A percentile compares a stretch with the other conserved stretches of the same genome.
These are phyloP conservation scores for Gardenia jasminoides DNA, from an alignment of 257 asterid genomes.

Conservation along the genomic window DNA sequence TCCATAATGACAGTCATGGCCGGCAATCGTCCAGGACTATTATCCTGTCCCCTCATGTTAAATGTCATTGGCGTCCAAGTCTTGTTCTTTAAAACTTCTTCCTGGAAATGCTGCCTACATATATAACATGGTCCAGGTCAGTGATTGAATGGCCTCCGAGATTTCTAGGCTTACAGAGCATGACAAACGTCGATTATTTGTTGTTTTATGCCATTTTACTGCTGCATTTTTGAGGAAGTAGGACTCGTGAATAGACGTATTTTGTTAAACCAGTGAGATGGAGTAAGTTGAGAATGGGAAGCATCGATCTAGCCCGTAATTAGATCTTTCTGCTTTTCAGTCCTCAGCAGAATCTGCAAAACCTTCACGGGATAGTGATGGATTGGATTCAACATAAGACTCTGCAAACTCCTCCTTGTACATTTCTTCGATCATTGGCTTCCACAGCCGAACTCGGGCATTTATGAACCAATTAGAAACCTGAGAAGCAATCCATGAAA, in stretches of 20 bases:
- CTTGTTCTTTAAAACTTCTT: background rate
- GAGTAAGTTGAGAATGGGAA: background rate
- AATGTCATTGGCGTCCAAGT: background rate
- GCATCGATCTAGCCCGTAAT: background rate
- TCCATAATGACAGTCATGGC: background rate
- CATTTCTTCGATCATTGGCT: conserved; percentile 96
- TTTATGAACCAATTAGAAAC: conserved; percentile 90
- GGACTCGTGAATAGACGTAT: background rate
- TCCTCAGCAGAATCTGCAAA: conserved; percentile 58
- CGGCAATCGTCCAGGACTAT: background rate
- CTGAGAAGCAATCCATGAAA: conserved; percentile 26
- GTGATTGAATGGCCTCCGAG: background rate
- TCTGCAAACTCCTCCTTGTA: conserved; percentile 81
- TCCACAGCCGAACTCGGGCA: conserved; percentile 92
- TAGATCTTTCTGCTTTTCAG: conserved; percentile 12
- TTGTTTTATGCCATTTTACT: background rate
- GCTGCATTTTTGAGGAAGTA: background rate
- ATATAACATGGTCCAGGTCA: background rate
- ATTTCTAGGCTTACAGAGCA: background rate
- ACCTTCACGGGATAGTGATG: conserved; percentile 44
- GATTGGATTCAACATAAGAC: conserved; percentile 60
- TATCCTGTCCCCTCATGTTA: background rate
- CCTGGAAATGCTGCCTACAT: background rate
- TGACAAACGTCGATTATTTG: background rate
- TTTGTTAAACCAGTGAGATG: background rate